Evolutionary conservation across 164 flowering plant species (phyloP).

Genomic region (Liriodendron chinense): DNA sequence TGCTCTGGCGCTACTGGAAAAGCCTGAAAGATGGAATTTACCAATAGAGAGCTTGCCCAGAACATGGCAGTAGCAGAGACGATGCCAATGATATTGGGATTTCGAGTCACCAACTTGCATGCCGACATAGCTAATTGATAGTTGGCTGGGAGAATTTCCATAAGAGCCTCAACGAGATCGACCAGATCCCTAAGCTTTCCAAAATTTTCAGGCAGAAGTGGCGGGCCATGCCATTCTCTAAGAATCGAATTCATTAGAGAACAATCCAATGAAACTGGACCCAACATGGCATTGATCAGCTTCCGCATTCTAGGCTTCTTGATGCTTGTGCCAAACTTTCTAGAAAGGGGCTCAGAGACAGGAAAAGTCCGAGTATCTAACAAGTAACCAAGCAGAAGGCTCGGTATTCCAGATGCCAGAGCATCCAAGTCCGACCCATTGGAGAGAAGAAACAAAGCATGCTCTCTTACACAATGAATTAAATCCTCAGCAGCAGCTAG

Average conservation of each 20-base stretch:
- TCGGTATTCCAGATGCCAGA: conserved; percentile 20
- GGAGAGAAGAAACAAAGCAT: conserved; percentile 44
- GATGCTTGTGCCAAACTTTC: conserved; percentile 46
- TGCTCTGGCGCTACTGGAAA: conserved; percentile 72
- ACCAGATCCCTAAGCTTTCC: conserved; percentile 46
- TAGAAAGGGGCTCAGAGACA: conserved; percentile 45
- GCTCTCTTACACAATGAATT: conserved; percentile 54
- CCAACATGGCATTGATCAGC: conserved; percentile 44
- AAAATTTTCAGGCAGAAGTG: conserved; percentile 52
- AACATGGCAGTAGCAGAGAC: conserved; percentile 37
- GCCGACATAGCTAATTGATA: conserved; percentile 54
- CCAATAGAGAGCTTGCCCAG: conserved; percentile 68
- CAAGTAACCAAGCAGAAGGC: conserved; percentile 37
- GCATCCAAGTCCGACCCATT: conserved; percentile 20
- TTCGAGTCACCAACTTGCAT: conserved; percentile 35
- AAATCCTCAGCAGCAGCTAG: conserved; percentile 42
- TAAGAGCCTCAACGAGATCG: conserved; percentile 66
- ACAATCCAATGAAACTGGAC: conserved; percentile 52
- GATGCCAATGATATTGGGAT: conserved; percentile 6
- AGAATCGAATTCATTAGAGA: conserved; percentile 57
- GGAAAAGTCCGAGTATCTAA: conserved; percentile 28
- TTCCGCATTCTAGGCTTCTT: conserved; percentile 56
- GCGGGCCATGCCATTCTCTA: conserved; percentile 67
- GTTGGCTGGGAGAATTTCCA: conserved; percentile 62
- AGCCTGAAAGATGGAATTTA: conserved; percentile 52